Percentiles rank a stretch among this genome's conserved stretches.
Evolutionary conservation across 2,329 filamentous ascomycete species (phyloP).

Genomic region (Penicillium sp.): DNA sequence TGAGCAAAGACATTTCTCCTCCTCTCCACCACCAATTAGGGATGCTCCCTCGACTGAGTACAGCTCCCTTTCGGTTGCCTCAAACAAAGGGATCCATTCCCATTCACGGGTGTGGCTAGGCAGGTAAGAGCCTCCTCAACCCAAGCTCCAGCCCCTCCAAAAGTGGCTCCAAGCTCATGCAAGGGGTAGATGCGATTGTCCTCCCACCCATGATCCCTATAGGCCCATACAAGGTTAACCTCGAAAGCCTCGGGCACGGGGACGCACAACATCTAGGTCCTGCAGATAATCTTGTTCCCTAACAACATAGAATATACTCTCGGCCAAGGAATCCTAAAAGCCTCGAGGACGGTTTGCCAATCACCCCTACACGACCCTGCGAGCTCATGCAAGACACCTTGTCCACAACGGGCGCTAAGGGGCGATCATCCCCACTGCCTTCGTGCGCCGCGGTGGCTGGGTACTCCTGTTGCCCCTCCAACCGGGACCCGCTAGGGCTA

Average conservation of each 20-base stretch:
- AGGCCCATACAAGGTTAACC: conserved; percentile 7
- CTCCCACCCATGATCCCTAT: background rate
- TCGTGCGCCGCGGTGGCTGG: conserved; percentile 20
- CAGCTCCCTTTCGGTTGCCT: background rate
- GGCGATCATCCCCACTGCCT: conserved; percentile 12
- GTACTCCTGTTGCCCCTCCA: conserved; percentile 15
- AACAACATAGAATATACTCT: background rate
- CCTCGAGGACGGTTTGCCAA: background rate
- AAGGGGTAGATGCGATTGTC: conserved; percentile 13
- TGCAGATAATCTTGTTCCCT: background rate
- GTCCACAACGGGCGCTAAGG: conserved; percentile 14
- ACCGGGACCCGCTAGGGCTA: conserved; percentile 9
- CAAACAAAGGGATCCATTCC: conserved; percentile 1
- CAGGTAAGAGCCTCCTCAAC: background rate
- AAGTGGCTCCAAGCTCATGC: conserved; percentile 9
- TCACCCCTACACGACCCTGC: background rate
- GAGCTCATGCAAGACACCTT: conserved; percentile 22
- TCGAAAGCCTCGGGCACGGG: background rate
- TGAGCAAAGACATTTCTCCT: background rate
- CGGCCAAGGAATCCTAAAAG: background rate
- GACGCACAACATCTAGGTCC: background rate
- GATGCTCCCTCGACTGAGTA: background rate
- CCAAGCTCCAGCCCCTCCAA: conserved; percentile 1
- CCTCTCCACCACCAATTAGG: background rate
- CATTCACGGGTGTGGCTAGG: conserved; percentile 1